Conservation (phyloP, 2,329 filamentous ascomycete species). For the Phaeophleospora eucalypticola region DNA sequence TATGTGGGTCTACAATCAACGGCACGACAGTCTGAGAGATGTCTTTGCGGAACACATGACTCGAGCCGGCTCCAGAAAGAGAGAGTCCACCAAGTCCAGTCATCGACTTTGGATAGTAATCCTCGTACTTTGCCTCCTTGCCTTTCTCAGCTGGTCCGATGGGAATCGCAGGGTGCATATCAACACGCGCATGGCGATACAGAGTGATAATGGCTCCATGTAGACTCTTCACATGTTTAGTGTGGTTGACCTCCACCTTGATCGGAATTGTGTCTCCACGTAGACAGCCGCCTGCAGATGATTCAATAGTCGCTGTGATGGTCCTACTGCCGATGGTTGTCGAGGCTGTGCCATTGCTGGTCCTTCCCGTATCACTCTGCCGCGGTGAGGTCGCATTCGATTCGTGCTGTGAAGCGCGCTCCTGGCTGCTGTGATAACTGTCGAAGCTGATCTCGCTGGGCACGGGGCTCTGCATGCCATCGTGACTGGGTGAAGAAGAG, state of each 20-base stretch:
- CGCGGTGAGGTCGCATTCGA: conserved; percentile 39
- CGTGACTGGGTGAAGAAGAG: conserved; percentile 29
- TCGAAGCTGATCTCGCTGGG: conserved; percentile 47
- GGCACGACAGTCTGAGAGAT: conserved; percentile 84
- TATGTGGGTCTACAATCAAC: conserved; percentile 78
- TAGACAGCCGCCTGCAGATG: conserved; percentile 76
- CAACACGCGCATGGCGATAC: conserved; percentile 85
- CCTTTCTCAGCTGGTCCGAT: conserved; percentile 60
- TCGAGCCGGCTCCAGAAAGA: conserved; percentile 78
- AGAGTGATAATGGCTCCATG: conserved; percentile 90
- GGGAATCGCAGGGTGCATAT: conserved; percentile 66
- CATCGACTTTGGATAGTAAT: conserved; percentile 80
- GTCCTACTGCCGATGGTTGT: conserved; percentile 62
- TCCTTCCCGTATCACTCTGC: conserved; percentile 46
- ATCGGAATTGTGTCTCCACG: conserved; percentile 80
- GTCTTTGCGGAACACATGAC: conserved; percentile 93
- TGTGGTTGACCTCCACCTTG: conserved; percentile 78
- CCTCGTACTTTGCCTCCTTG: conserved; percentile 69
- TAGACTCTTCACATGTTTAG: conserved; percentile 82
- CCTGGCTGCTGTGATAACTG: conserved; percentile 10
- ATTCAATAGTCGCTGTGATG: conserved; percentile 80
- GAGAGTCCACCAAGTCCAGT: conserved; percentile 84
- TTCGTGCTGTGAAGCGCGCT: conserved; percentile 37
- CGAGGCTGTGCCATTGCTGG: conserved; percentile 32
- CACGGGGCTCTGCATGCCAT: conserved; percentile 39